phyloP scores from a whole-genome alignment of 2,329 filamentous ascomycete species.

The Dendrostoma leiphaemia region DNA sequence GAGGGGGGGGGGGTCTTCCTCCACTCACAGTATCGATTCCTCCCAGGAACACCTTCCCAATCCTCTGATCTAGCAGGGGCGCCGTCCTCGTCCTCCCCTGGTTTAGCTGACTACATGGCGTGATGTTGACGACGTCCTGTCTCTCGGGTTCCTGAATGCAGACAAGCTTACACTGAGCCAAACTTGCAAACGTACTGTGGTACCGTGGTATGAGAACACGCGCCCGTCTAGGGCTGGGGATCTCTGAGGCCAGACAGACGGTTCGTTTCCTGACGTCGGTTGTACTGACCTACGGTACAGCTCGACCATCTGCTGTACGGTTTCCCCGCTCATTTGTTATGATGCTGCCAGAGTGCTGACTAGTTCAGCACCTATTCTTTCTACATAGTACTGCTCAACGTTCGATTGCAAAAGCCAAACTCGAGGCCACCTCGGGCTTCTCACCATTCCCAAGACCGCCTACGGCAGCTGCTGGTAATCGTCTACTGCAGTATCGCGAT shows the following conservation, averaged over 20 bases:
- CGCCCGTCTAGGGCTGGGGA: too few relatives aligned
- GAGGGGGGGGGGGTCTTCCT: neutral
- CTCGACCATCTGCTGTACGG: too few relatives aligned
- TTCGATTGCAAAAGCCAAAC: neutral
- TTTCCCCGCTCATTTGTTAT: too few relatives aligned
- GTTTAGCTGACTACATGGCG: slow-evolving; percentile 12
- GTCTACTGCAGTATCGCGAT: neutral
- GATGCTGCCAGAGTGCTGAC: too few relatives aligned
- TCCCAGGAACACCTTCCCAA: slow-evolving; percentile 1
- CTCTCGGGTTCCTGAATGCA: neutral
- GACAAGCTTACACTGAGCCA: neutral
- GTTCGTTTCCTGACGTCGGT: too few relatives aligned
- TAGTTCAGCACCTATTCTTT: too few relatives aligned
- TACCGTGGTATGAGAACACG: too few relatives aligned
- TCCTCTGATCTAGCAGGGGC: slow-evolving; percentile 1
- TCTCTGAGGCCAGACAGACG: too few relatives aligned
- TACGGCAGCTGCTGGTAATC: neutral
- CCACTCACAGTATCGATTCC: too few relatives aligned
- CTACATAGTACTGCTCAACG: too few relatives aligned
- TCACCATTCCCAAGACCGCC: slow-evolving; percentile 1
- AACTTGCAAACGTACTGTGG: too few relatives aligned
- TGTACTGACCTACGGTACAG: too few relatives aligned
- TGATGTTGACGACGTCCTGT: slow-evolving; percentile 15
- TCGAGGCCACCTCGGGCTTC: neutral
- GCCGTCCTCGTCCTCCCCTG: neutral